phyloP scores from a whole-genome alignment of 129 eudicot genomes.

The Tanacetum coccineum region DNA sequence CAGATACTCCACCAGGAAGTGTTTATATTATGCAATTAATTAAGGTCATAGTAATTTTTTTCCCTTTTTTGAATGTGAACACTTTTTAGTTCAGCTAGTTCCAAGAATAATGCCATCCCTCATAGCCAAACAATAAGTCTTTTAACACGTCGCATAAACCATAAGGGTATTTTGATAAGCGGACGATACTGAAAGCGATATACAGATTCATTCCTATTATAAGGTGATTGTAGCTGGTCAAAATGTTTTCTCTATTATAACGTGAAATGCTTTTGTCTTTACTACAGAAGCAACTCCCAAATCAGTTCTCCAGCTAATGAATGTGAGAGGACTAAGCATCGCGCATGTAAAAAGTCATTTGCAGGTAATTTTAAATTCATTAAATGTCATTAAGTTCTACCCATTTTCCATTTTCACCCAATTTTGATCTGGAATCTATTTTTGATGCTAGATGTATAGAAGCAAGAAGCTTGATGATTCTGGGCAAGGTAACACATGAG shows the following conservation, averaged over 20 bases:
- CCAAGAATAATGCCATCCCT: too few relatives aligned
- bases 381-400: background rate
- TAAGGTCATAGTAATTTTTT: background rate
- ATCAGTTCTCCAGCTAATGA: conserved; percentile 79
- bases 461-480: conserved; percentile 80
- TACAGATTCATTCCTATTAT: too few relatives aligned
- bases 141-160: too few relatives aligned
- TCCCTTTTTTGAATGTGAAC: background rate
- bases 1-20: too few relatives aligned
- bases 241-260: background rate
- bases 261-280: conserved; percentile 16
- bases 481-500: conserved; percentile 54
- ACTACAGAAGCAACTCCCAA: conserved; percentile 85
- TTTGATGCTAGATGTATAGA: conserved; percentile 60
- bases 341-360: conserved; percentile 93
- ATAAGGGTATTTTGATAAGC: too few relatives aligned
- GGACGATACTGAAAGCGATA: background rate
- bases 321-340: conserved; percentile 83
- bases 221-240: conserved; percentile 26
- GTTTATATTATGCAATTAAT: too few relatives aligned
- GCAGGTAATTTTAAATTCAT: conserved; percentile 50
- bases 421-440: conserved; percentile 7
- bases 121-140: too few relatives aligned
- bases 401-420: background rate
- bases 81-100: too few relatives aligned